Evolutionary conservation across 306 rosid species (phyloP).

Genomic region (Vigna reflexopilosa): DNA sequence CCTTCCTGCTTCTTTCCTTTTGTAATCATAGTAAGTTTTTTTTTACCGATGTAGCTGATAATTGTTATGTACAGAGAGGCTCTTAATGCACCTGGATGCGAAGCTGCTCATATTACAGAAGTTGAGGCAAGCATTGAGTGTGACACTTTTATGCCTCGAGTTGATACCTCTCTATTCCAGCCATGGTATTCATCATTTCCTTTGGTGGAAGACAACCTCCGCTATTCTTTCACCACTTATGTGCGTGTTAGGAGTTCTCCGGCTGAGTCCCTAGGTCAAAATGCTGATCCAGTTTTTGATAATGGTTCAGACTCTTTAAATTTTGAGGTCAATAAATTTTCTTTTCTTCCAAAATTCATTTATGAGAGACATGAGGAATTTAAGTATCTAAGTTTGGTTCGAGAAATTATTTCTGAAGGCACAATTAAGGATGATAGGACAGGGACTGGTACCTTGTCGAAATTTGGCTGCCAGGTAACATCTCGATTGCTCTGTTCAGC

Average conservation of each 20-base stretch:
- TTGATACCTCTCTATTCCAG: conserved; percentile 80
- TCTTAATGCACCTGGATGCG: conserved; percentile 88
- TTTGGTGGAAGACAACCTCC: conserved; percentile 69
- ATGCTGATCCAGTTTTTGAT: conserved; percentile 50
- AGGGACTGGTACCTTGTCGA: conserved; percentile 95
- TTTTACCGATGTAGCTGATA: conserved; percentile 10
- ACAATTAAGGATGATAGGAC: conserved; percentile 87
- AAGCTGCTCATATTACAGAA: conserved; percentile 89
- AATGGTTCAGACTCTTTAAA: conserved; percentile 49
- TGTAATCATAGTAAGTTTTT: conserved; percentile 33
- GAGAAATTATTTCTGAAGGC: conserved; percentile 85
- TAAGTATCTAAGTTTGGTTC: conserved; percentile 76
- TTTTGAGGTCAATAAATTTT: conserved; percentile 74
- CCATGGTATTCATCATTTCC: conserved; percentile 97
- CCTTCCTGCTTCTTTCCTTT: conserved; percentile 11
- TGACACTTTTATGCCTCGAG: conserved; percentile 75
- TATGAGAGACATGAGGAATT: conserved; percentile 89
- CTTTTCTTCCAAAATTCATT: conserved; percentile 86
- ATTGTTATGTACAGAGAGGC: conserved; percentile 73
- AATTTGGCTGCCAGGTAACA: conserved; percentile 92
- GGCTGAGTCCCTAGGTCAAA: conserved; percentile 54
- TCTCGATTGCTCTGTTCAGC: conserved; percentile 36
- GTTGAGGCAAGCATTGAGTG: conserved; percentile 79
- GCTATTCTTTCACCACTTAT: conserved; percentile 74
- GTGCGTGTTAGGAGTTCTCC: conserved; percentile 81